A percentile compares a stretch with the other conserved stretches of the same genome.
phyloP scores from a whole-genome alignment of 306 rosid species.

The Cucumis hystrix region DNA sequence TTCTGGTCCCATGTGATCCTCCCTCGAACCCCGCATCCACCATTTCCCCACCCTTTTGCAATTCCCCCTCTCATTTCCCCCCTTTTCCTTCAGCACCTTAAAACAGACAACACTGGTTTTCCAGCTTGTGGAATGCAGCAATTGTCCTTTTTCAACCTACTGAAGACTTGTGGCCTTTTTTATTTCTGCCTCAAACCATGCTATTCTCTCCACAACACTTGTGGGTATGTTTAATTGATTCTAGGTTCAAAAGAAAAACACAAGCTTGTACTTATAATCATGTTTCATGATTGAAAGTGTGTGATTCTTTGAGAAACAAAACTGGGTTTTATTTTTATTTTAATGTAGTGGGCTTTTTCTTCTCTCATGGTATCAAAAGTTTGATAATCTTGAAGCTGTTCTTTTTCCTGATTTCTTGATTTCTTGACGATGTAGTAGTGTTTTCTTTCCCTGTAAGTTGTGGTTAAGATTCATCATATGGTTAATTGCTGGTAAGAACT shows the following conservation, averaged over 20 bases:
- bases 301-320: constrained; percentile 22
- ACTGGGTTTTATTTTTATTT: not conserved
- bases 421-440: not conserved
- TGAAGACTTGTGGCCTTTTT: not conserved
- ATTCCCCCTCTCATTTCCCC: constrained; percentile 9
- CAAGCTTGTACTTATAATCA: constrained; percentile 27
- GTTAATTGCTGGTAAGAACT: not conserved
- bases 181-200: not conserved
- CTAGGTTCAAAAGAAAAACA: constrained; percentile 7
- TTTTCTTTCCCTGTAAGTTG: not conserved
- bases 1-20: constrained; percentile 66
- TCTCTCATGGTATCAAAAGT: constrained; percentile 17
- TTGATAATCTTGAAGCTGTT: constrained; percentile 5
- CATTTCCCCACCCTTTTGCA: constrained; percentile 17
- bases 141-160: not conserved
- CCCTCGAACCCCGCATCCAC: constrained; percentile 39
- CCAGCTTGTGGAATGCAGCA: not conserved
- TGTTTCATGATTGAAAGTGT: constrained; percentile 32
- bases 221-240: constrained; percentile 3
- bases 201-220: not conserved
- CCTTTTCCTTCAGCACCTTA: constrained; percentile 17
- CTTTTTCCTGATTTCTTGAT: not conserved
- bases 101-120: constrained; percentile 8
- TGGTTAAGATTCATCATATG: not conserved
- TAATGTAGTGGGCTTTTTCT: constrained; percentile 14